A percentile compares a stretch with the other conserved stretches of the same genome.
These are phyloP conservation scores for Lumnitzera racemosa DNA, from an alignment of 345 rosid genomes.

Conservation along the genomic window DNA sequence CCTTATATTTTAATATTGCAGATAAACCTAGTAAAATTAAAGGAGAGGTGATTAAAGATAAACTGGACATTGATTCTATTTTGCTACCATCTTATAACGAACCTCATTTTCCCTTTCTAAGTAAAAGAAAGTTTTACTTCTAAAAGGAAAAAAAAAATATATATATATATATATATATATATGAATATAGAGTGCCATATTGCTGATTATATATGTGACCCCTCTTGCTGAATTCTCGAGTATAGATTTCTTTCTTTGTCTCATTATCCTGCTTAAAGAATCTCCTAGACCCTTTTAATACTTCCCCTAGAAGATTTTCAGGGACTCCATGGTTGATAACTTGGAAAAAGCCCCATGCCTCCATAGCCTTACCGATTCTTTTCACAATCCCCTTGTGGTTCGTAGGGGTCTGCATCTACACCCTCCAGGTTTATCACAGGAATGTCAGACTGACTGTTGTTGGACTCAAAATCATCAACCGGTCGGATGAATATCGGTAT, in stretches of 20 bases:
- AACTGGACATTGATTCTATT: too few relatives aligned
- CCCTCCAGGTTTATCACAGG: constrained; percentile 31
- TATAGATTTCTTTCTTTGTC: constrained; percentile 10
- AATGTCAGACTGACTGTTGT: constrained; percentile 4
- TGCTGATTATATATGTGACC: constrained; percentile 17
- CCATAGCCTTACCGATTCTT: too few relatives aligned
- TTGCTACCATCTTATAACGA: too few relatives aligned
- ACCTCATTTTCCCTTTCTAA: background rate
- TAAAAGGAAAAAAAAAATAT: constrained; percentile 20
- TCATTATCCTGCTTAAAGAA: constrained; percentile 14
- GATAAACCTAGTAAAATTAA: too few relatives aligned
- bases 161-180: too few relatives aligned
- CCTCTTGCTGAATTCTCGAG: constrained; percentile 7
- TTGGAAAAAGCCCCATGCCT: too few relatives aligned
- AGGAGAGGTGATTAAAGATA: too few relatives aligned
- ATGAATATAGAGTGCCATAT: constrained; percentile 26
- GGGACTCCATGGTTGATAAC: constrained; percentile 15
- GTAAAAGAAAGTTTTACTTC: constrained; percentile 21
- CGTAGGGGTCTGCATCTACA: background rate
- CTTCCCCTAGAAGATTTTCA: constrained; percentile 9
- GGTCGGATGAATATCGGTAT: constrained; percentile 9
- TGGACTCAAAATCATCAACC: background rate
- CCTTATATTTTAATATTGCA: too few relatives aligned
- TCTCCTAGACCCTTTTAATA: constrained; percentile 2
- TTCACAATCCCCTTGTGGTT: constrained; percentile 3